Percentiles rank a stretch among this genome's conserved stretches.
phyloP scores from a whole-genome alignment of 1,139 yeast genomes.

The Yamadazyma sp. region DNA sequence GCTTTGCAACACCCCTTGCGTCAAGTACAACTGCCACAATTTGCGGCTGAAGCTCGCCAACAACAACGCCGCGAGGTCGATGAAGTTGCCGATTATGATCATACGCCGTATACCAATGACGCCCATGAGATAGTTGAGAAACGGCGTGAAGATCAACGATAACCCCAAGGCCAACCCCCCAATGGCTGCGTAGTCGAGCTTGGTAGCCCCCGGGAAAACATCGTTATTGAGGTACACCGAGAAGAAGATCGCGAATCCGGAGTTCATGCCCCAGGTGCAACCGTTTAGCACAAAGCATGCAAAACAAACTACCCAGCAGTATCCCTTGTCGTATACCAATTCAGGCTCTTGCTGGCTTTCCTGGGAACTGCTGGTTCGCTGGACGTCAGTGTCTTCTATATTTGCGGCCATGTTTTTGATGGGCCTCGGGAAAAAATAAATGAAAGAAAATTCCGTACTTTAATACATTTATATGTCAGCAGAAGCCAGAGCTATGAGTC shows the following conservation, averaged over 20 bases:
- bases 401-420: too few species aligned
- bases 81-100: slow-evolving; percentile 42
- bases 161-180: slow-evolving; percentile 46
- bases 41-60: slow-evolving; percentile 54
- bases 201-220: slow-evolving; percentile 41
- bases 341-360: slow-evolving; percentile 3
- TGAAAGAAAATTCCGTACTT: too few species aligned
- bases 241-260: slow-evolving; percentile 55
- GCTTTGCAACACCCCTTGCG: slow-evolving; percentile 54
- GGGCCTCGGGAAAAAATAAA: too few species aligned
- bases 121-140: slow-evolving; percentile 41
- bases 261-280: slow-evolving; percentile 54
- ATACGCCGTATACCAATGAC: slow-evolving; percentile 38
- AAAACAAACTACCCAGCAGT: slow-evolving; percentile 48
- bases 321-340: slow-evolving; percentile 39
- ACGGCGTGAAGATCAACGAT: slow-evolving; percentile 36
- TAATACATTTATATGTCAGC: too few species aligned
- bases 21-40: slow-evolving; percentile 52
- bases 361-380: too few species aligned
- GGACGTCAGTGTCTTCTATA: too few species aligned
- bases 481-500: too few species aligned
- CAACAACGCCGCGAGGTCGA: slow-evolving; percentile 52
- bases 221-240: slow-evolving; percentile 39
- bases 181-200: slow-evolving; percentile 38
- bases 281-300: slow-evolving; percentile 44